A percentile compares a stretch with the other conserved stretches of the same genome.
phyloP scores from a whole-genome alignment of 768 basidiomycete species.

The Xanthoconium purpureum region DNA sequence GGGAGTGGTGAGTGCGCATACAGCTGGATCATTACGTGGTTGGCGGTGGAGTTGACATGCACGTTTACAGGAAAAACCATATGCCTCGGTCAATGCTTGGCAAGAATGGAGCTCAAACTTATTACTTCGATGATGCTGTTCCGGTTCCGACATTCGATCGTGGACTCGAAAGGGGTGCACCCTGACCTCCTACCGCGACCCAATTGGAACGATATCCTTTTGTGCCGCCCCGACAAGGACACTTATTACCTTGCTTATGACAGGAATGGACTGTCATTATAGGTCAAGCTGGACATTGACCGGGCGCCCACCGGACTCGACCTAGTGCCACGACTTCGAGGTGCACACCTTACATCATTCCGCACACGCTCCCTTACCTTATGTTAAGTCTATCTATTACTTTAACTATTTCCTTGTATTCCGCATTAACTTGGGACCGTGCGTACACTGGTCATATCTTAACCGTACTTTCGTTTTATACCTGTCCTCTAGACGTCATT shows the following conservation, averaged over 20 bases:
- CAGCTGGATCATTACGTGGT: constrained; percentile 17
- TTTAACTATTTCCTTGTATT: constrained; percentile 14
- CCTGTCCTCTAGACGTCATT: constrained; percentile 6
- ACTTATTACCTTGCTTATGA: constrained; percentile 53
- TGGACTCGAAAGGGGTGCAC: constrained; percentile 50
- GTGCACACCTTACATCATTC: constrained; percentile 12
- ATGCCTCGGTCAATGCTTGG: constrained; percentile 73
- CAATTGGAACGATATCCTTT: constrained; percentile 76
- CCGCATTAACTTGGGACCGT: constrained; percentile 15
- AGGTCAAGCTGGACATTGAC: constrained; percentile 27
- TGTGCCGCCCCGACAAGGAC: constrained; percentile 59
- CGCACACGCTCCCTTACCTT: constrained; percentile 11
- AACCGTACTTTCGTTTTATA: constrained; percentile 6
- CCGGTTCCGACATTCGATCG: constrained; percentile 56
- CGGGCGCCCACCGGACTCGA: constrained; percentile 16
- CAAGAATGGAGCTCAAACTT: constrained; percentile 71
- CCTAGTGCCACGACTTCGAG: constrained; percentile 5
- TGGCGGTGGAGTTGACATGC: constrained; percentile 8
- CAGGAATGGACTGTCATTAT: constrained; percentile 15
- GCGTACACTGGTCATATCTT: constrained; percentile 4
- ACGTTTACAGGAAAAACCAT: constrained; percentile 55
- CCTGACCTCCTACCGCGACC: constrained; percentile 51
- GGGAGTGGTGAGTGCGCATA: constrained; percentile 69
- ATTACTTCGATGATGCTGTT: constrained; percentile 65
- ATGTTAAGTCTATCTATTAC: constrained; percentile 21